Evolutionary conservation across 352 stramenopile species (phyloP).

Genomic region (Phytophthora multivora): DNA sequence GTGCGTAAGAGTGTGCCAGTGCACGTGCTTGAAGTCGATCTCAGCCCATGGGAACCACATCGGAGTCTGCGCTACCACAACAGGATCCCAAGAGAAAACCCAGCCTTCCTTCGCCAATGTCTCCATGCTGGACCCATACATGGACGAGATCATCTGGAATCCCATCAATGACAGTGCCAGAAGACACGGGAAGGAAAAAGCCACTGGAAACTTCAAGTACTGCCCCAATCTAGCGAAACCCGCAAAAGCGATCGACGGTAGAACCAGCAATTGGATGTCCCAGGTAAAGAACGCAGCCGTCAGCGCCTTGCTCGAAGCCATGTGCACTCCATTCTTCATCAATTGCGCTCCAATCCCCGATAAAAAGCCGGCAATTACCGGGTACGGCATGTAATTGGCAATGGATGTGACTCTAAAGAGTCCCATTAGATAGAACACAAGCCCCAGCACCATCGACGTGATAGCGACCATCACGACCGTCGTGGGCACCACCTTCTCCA

Average conservation of each 20-base stretch:
- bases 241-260: conserved; percentile 69
- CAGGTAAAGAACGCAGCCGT: conserved; percentile 59
- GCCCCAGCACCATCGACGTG: conserved; percentile 64
- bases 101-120: conserved; percentile 39
- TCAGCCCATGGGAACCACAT: conserved; percentile 82
- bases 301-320: conserved; percentile 66
- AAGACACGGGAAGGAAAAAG: conserved; percentile 74
- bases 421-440: conserved; percentile 75
- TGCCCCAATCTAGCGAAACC: conserved; percentile 57
- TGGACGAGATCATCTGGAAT: conserved; percentile 55
- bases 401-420: conserved; percentile 74
- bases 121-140: conserved; percentile 43
- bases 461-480: conserved; percentile 75
- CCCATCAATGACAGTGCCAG: conserved; percentile 60
- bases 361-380: conserved; percentile 82
- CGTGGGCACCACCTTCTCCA: conserved; percentile 69
- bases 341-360: conserved; percentile 80
- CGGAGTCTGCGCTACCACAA: conserved; percentile 65
- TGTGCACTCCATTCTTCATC: conserved; percentile 83
- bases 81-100: conserved; percentile 72
- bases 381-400: conserved; percentile 87
- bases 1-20: conserved; percentile 60
- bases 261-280: conserved; percentile 56
- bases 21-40: conserved; percentile 65
- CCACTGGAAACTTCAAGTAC: conserved; percentile 64